Conservation (phyloP, 2,329 filamentous ascomycete species). For the Cercospora janseana region DNA sequence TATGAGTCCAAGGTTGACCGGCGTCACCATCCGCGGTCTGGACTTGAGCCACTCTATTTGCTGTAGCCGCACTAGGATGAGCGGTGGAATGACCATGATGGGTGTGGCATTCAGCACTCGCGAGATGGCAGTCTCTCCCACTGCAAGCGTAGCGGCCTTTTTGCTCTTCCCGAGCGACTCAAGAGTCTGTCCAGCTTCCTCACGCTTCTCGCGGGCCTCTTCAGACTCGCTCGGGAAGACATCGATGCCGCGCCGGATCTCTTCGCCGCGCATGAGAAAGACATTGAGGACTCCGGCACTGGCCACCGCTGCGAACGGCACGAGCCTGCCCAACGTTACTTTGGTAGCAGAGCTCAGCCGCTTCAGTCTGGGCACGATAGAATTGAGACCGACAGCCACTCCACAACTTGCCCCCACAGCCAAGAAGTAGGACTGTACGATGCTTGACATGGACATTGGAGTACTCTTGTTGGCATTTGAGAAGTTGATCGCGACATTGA, state of each 20-base stretch:
- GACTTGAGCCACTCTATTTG: slow-evolving; percentile 75
- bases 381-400: slow-evolving; percentile 88
- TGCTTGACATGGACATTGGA: slow-evolving; percentile 73
- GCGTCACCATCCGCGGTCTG: slow-evolving; percentile 72
- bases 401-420: slow-evolving; percentile 91
- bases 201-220: slow-evolving; percentile 60
- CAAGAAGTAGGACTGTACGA: slow-evolving; percentile 85
- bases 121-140: slow-evolving; percentile 87
- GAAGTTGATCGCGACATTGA: slow-evolving; percentile 97
- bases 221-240: slow-evolving; percentile 79
- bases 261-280: slow-evolving; percentile 94
- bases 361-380: slow-evolving; percentile 80
- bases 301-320: slow-evolving; percentile 93
- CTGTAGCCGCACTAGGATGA: slow-evolving; percentile 82
- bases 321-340: slow-evolving; percentile 76
- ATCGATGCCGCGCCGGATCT: slow-evolving; percentile 90
- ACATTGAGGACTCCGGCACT: slow-evolving; percentile 90
- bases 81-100: slow-evolving; percentile 92
- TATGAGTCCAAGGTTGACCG: slow-evolving; percentile 84
- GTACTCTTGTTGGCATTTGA: slow-evolving; percentile 98
- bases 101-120: slow-evolving; percentile 91
- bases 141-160: slow-evolving; percentile 82
- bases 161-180: slow-evolving; percentile 77
- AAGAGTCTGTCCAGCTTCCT: slow-evolving; percentile 34
- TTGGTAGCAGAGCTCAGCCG: slow-evolving; percentile 71